phyloP scores from a whole-genome alignment of 768 basidiomycete genomes.

The Pisolithus marmoratus region DNA sequence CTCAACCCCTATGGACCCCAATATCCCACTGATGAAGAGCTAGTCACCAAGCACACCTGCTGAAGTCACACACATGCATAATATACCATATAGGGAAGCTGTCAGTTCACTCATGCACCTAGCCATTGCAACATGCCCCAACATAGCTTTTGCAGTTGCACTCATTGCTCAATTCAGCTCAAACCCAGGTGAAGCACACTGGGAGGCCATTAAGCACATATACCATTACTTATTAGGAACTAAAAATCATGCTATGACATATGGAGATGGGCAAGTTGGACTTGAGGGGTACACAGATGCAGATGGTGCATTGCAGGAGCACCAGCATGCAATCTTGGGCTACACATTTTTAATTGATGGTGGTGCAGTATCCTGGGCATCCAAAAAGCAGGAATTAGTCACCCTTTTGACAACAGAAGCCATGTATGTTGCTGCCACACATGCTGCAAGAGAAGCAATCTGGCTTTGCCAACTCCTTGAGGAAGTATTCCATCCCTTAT shows the following conservation, averaged over 20 bases:
- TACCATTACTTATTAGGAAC: constrained; percentile 22
- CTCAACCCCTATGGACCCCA: neutral
- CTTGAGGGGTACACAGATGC: neutral
- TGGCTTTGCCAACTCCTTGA: neutral
- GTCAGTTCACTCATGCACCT: constrained; percentile 29
- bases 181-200: constrained; percentile 18
- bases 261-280: neutral
- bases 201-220: constrained; percentile 14
- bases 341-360: constrained; percentile 30
- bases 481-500: neutral
- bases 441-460: neutral
- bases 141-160: constrained; percentile 23
- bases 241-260: constrained; percentile 7
- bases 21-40: neutral
- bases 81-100: constrained; percentile 15
- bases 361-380: constrained; percentile 30
- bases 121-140: constrained; percentile 22
- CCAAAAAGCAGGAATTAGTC: constrained; percentile 31
- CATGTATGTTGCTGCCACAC: neutral
- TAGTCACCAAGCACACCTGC: neutral
- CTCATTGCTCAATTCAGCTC: constrained; percentile 18
- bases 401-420: constrained; percentile 20
- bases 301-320: neutral
- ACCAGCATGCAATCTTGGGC: constrained; percentile 30
- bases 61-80: neutral